Evolutionary conservation across 495 filamentous ascomycete genomes (phyloP), one percentile per base, ranked within the genome.

Genomic region (Ramalina intermedia): DNA sequence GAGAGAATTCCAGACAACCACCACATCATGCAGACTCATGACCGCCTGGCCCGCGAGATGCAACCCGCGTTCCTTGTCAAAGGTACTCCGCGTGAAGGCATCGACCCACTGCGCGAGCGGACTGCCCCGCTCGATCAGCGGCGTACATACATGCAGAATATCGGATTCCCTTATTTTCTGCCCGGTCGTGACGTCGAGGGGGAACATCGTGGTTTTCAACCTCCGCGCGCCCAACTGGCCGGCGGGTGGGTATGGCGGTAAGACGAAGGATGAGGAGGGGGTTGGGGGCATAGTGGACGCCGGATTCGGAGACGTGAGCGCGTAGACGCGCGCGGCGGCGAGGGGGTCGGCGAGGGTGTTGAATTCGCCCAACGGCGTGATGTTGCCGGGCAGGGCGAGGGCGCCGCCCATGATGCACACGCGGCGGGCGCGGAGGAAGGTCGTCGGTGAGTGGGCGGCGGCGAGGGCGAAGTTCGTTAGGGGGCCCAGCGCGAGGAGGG

Each of bases 371-470:
- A 74, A 69, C 1, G 86, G 86, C 1, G 85, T 89, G 21, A 74
- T 72, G 66, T 99, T 99, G 45, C 91, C 91, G 24, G 77, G 72
- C 16, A 76, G 58, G 37, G 81, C 70, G 40, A 96, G 74, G n/a
- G 84, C 78, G 49, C 91, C 93, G 33, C 90, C 91, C 91, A 99
- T 99, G n/a, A 94, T 81, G 17, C 95, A 79, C 2, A 99, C 78
- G 60, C 94, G 84, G 61, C 93, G 94, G 23, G 78, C 87, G 18
- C 79, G 78, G 3, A 96, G 74, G 67, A 99, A 94, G 4, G 86
- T 81, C 58, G 85, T 80, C 2, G 86, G 78, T 53, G 94, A 87
- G 58, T 84, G 75, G 6, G 85, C 78, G 26, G 91, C 87, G 12
- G 91, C 91, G 37, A 89, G 63, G 11, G 93, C 90, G 17, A 96